phyloP scores from a whole-genome alignment of 495 filamentous ascomycete genomes.

The Hyaloscypha hepaticicola region DNA sequence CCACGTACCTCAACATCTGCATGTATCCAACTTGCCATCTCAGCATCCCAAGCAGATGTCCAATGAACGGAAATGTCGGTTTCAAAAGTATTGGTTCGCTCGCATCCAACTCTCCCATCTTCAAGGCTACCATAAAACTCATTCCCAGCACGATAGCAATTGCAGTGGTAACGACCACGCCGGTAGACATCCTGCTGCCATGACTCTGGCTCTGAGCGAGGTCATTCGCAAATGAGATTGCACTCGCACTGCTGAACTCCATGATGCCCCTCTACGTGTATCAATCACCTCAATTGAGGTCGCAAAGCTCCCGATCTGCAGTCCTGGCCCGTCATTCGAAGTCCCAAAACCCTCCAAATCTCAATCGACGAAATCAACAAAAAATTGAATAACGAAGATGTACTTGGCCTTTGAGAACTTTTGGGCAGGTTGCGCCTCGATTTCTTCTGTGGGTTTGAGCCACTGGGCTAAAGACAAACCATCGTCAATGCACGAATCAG shows the following conservation, averaged over 20 bases:
- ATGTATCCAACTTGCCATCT: constrained; percentile 42
- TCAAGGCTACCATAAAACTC: constrained; percentile 3
- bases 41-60: constrained; percentile 43
- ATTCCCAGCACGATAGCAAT: constrained; percentile 3
- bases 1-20: constrained; percentile 38
- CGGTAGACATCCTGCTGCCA: constrained; percentile 5
- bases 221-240: neutral
- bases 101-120: neutral
- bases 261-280: neutral
- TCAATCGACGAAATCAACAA: neutral
- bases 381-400: neutral
- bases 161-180: neutral
- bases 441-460: neutral
- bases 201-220: constrained; percentile 1
- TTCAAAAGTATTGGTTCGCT: constrained; percentile 41
- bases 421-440: neutral
- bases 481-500: neutral
- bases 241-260: constrained; percentile 1
- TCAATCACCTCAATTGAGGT: constrained; percentile 11
- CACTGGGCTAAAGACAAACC: constrained; percentile 1
- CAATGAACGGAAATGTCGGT: constrained; percentile 39
- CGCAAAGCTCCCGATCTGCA: constrained; percentile 8
- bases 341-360: neutral
- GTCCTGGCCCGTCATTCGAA: constrained; percentile 18
- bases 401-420: neutral